Evolutionary conservation across 768 basidiomycete species (phyloP).

Genomic region (Wakefieldia striispora): DNA sequence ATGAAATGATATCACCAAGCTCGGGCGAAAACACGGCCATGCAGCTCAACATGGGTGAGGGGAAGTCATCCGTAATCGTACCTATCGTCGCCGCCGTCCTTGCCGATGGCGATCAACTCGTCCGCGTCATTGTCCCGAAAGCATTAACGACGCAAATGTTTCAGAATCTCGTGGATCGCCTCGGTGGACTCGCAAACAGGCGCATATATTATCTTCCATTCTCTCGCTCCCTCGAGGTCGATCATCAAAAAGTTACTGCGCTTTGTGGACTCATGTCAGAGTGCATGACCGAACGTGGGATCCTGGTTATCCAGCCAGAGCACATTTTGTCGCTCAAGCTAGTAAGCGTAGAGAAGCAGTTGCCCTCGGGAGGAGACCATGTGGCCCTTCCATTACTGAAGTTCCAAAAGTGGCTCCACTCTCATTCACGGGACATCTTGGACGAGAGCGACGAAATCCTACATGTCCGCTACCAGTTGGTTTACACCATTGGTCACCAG

Average conservation of each 20-base stretch:
- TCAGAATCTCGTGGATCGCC: conserved; percentile 40
- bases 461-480: conserved; percentile 36
- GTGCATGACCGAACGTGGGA: conserved; percentile 39
- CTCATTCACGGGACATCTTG: conserved; percentile 25
- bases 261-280: conserved; percentile 35
- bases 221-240: conserved; percentile 37
- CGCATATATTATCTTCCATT: conserved; percentile 52
- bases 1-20: conserved; percentile 46
- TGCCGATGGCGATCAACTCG: conserved; percentile 42
- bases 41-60: conserved; percentile 61
- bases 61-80: conserved; percentile 49
- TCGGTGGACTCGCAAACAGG: conserved; percentile 45
- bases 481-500: conserved; percentile 36
- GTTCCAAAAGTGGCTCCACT: conserved; percentile 26
- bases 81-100: conserved; percentile 41
- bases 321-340: conserved; percentile 52
- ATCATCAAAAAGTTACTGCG: conserved; percentile 8
- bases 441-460: conserved; percentile 34
- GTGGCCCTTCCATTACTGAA: conserved; percentile 23
- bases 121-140: conserved; percentile 51
- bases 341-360: conserved; percentile 40
- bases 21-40: conserved; percentile 37
- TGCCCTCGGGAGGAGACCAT: not conserved
- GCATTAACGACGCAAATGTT: conserved; percentile 48
- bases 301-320: conserved; percentile 53